Conservation (phyloP, 192 early-diverging fungal species). For the Backusella parvicylindrica region DNA sequence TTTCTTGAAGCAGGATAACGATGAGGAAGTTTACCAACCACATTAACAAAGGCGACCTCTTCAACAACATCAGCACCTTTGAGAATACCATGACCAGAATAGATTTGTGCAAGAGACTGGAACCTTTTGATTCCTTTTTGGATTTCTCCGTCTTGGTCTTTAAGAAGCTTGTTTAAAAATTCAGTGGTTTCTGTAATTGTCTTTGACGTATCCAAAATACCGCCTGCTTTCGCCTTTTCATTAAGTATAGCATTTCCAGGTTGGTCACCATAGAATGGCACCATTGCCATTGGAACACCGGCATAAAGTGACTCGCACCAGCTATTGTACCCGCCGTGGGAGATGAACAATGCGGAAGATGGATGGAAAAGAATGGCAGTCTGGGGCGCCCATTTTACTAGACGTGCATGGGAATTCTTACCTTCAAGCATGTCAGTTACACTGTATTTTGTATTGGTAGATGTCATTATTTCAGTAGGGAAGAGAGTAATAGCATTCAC, state of each 20-base stretch:
- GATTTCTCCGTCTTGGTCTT: neutral
- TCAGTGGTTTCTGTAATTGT: neutral
- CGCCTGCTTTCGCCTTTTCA: neutral
- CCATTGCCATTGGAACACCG: constrained; percentile 19
- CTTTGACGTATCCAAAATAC: neutral
- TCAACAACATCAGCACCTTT: constrained; percentile 21
- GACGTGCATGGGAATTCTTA: neutral
- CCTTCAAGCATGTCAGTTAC: neutral
- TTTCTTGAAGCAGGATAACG: constrained; percentile 11
- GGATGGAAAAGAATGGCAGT: constrained; percentile 27
- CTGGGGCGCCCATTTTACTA: constrained; percentile 29
- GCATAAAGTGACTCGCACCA: constrained; percentile 28
- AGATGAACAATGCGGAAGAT: constrained; percentile 18
- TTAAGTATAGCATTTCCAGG: neutral
- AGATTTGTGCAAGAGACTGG: constrained; percentile 8
- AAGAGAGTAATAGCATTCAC: neutral
- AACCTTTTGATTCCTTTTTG: neutral
- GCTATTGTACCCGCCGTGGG: constrained; percentile 24
- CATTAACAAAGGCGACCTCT: constrained; percentile 12
- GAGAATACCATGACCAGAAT: neutral
- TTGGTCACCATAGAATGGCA: constrained; percentile 33
- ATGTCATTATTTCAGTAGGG: neutral
- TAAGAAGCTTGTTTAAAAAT: neutral
- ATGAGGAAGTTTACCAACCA: constrained; percentile 11
- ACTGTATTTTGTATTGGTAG: neutral